Conservation (phyloP, 371 early-diverging fungal species). For the Mortierella sp. region DNA sequence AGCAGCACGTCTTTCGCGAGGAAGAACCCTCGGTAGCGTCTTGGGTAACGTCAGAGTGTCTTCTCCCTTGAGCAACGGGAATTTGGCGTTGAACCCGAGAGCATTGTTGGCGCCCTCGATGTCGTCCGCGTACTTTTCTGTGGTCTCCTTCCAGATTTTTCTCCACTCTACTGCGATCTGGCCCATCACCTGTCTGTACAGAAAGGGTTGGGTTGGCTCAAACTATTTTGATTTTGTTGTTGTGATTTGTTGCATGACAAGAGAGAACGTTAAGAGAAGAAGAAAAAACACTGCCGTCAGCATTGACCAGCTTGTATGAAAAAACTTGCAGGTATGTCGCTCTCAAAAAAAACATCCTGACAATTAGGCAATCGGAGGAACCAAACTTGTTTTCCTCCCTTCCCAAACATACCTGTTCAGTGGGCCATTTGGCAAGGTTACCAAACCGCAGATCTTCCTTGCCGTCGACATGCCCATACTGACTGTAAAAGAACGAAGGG, state of each 20-base stretch:
- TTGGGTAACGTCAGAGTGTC: conserved; percentile 17
- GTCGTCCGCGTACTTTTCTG: conserved; percentile 26
- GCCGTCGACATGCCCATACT: conserved; percentile 57
- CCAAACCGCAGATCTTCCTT: conserved; percentile 56
- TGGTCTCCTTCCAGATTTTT: conserved; percentile 32
- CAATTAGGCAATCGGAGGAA: neutral
- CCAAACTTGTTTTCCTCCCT: no score
- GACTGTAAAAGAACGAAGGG: conserved; percentile 49
- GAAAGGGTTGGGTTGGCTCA: conserved; percentile 31
- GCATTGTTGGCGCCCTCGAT: conserved; percentile 52
- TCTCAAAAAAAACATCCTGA: neutral
- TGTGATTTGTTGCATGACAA: neutral
- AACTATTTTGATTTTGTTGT: conserved; percentile 17
- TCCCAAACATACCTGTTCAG: conserved; percentile 30
- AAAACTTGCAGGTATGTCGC: neutral
- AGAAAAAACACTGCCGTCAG: neutral
- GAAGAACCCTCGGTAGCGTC: conserved; percentile 40
- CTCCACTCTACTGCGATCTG: conserved; percentile 45
- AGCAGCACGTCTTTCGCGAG: conserved; percentile 38
- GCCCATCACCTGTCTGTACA: conserved; percentile 34
- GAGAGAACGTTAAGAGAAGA: neutral
- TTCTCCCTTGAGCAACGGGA: conserved; percentile 30
- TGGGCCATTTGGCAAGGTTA: conserved; percentile 53
- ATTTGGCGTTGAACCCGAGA: conserved; percentile 40
- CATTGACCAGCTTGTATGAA: neutral